Base-by-base conservation (phyloP, 1,284 basidiomycete species). In the Irpex sp. region DNA sequence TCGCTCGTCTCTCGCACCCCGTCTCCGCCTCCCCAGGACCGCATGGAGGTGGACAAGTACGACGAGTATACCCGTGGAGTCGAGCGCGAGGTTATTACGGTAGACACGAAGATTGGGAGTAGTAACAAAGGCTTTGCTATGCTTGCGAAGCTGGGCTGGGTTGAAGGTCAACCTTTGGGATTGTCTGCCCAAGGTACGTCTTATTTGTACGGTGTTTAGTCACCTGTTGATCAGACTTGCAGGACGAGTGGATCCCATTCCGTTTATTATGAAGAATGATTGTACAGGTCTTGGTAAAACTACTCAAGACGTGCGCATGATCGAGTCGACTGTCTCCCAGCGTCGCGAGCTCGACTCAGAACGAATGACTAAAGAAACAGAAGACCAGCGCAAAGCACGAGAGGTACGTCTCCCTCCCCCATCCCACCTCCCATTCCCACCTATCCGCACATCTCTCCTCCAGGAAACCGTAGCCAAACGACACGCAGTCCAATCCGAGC, bases 201-300 rank as follows among this genome's bases (percentile, higher is more conserved):
- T 43, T 26, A 61, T 63, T 63, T 54, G 60, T 47, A 7, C 33
- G 8, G 51, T 55, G 11, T 11, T 33, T 31, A 49, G 49, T 36
- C 60, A 53, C 36, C 60, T 36, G 31, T 7, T 26, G 13, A 51
- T 21, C 13, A 46, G 9, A 31, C 55, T 17, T 55, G 19, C 67
- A 93, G 92, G 89, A 54, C 89, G 91, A 61, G 80, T 89, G 58
- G 91, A 93, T 57, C 92, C 92, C 1, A 79, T 94, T 36, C 91
- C 92, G 4, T 93, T 93, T 72, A 80, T 87, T 62, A 78, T 92
- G 67, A 93, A 93, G 73, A 81, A 81, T 43, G 92, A 93, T 69
- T 77, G 83, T 54, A 89, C 88, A 26, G 92, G 92, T 7, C 79
- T 94, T 8, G 92, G 92, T 17, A 93, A 93, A 71, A 80, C 80